Evolutionary conservation across 176 grass and related monocot species (phyloP).

Genomic region (Themeda triandra): DNA sequence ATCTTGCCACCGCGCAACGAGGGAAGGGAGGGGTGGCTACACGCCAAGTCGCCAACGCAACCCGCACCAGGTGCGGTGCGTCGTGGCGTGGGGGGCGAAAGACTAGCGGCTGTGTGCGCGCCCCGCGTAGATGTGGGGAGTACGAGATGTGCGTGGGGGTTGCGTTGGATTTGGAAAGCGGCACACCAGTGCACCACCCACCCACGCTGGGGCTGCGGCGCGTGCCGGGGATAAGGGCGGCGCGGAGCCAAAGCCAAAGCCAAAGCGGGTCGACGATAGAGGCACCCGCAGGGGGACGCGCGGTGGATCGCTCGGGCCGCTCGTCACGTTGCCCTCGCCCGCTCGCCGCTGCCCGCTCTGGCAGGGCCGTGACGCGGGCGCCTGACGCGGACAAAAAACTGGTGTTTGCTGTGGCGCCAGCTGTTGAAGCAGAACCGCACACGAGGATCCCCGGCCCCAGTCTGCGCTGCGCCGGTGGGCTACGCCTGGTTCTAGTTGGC

Average conservation of each 20-base stretch:
- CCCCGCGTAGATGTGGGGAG: not conserved
- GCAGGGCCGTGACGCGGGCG: not conserved
- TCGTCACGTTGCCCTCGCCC: not conserved
- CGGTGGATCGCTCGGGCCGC: too few species aligned
- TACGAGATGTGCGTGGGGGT: too few species aligned
- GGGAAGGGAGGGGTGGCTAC: too few species aligned
- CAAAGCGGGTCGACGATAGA: too few species aligned
- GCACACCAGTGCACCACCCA: not conserved
- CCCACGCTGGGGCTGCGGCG: not conserved
- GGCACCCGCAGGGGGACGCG: too few species aligned
- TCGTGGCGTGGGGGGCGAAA: too few species aligned
- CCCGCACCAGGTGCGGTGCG: not conserved
- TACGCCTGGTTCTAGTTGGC: too few species aligned
- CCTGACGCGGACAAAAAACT: slow-evolving; percentile 34
- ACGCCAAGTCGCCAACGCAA: too few species aligned
- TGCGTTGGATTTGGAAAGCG: slow-evolving; percentile 26
- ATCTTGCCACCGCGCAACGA: too few species aligned
- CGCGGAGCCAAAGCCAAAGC: too few species aligned
- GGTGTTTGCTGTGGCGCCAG: not conserved
- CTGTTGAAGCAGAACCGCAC: too few species aligned
- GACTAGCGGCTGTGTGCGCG: not conserved
- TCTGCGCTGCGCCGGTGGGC: not conserved
- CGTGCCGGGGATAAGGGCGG: not conserved
- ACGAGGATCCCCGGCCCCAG: not conserved
- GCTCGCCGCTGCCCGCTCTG: not conserved